phyloP scores from a whole-genome alignment of 495 filamentous ascomycete species.

The Darksidea phi region DNA sequence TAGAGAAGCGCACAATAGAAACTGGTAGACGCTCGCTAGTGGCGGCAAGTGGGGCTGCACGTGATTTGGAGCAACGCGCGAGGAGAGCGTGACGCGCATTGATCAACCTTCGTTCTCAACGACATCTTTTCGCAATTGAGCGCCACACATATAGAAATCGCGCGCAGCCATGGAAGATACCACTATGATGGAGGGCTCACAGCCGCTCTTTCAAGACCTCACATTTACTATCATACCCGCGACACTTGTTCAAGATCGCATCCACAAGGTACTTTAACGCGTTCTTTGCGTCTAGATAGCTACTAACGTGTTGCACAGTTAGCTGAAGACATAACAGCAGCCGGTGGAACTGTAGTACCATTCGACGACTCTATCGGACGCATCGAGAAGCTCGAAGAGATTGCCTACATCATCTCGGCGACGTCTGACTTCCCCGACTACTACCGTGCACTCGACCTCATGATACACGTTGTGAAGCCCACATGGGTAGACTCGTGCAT shows the following conservation, averaged over 20 bases:
- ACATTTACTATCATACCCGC: conserved; percentile 29
- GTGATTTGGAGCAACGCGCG: neutral
- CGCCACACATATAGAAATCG: conserved; percentile 2
- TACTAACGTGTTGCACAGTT: conserved; percentile 22
- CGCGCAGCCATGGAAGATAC: conserved; percentile 29
- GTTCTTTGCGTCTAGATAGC: neutral
- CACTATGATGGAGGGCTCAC: conserved; percentile 26
- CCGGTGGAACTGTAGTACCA: conserved; percentile 15
- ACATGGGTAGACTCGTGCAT: conserved; percentile 74
- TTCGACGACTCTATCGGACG: conserved; percentile 32
- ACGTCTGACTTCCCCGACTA: conserved; percentile 89
- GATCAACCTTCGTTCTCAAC: neutral
- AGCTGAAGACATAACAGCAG: conserved; percentile 5
- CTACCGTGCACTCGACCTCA: conserved; percentile 61
- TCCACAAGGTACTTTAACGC: conserved; percentile 21
- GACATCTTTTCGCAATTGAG: neutral
- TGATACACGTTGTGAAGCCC: conserved; percentile 82
- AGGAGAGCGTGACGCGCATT: neutral
- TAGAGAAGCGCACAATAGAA: too few relatives aligned
- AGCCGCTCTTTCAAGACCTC: conserved; percentile 16
- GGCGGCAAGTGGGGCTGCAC: too few relatives aligned
- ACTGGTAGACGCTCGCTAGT: too few relatives aligned
- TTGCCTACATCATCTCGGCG: conserved; percentile 80
- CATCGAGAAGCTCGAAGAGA: conserved; percentile 53
- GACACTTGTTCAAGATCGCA: conserved; percentile 1